Conservation (phyloP, 2,329 filamentous ascomycete species). For the Mycosphaerella sp. region DNA sequence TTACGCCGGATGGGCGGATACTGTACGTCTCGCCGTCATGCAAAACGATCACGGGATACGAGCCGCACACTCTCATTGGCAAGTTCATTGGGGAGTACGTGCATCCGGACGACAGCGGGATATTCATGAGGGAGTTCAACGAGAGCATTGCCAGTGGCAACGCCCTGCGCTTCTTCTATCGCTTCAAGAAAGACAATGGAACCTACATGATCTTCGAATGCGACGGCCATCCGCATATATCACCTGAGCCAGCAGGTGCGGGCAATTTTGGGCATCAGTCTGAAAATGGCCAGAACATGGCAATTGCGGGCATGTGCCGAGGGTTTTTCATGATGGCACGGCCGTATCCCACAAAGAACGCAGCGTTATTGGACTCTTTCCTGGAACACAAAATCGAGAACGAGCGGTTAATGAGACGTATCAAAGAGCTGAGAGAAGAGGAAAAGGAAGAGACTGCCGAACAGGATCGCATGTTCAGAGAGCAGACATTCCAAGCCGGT, state of each 20-base stretch:
- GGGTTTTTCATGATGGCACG: slow-evolving; percentile 92
- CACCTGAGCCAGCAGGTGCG: slow-evolving; percentile 53
- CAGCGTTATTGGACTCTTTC: slow-evolving; percentile 80
- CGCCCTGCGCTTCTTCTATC: slow-evolving; percentile 75
- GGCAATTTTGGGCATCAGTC: slow-evolving; percentile 20
- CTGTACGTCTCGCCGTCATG: slow-evolving; percentile 80
- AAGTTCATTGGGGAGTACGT: slow-evolving; percentile 74
- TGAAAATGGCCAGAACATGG: slow-evolving; percentile 26
- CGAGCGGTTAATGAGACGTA: slow-evolving; percentile 74
- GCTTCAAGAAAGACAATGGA: slow-evolving; percentile 69
- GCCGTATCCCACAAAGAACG: slow-evolving; percentile 83
- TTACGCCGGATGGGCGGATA: slow-evolving; percentile 77
- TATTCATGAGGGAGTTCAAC: slow-evolving; percentile 83
- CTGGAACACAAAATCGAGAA: slow-evolving; percentile 97
- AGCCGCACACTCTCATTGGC: slow-evolving; percentile 63
- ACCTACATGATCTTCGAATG: slow-evolving; percentile 78
- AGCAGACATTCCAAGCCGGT: slow-evolving; percentile 27
- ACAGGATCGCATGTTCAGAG: slow-evolving; percentile 51
- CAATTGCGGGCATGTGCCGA: slow-evolving; percentile 64
- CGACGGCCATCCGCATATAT: slow-evolving; percentile 86
- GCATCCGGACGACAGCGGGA: slow-evolving; percentile 75
- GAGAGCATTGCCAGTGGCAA: slow-evolving; percentile 80
- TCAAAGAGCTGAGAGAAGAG: slow-evolving; percentile 76
- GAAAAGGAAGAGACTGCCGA: slow-evolving; percentile 74
- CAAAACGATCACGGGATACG: slow-evolving; percentile 68